Evolutionary conservation across 2,329 filamentous ascomycete genomes (phyloP).

Genomic region (Curvularia hawaiiensis): DNA sequence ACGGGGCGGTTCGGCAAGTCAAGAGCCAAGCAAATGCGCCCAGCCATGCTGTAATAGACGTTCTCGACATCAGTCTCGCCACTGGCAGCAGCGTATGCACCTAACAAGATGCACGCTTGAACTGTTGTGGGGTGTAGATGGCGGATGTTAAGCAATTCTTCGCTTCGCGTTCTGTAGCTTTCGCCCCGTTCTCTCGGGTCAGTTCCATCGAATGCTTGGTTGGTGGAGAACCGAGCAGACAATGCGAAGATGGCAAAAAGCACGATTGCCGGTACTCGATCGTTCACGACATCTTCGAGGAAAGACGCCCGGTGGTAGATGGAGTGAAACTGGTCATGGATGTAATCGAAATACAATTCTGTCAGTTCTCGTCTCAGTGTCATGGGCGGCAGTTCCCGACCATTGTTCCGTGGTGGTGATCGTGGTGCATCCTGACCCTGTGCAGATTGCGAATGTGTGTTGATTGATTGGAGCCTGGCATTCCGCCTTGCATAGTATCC

Average conservation of each 20-base stretch:
- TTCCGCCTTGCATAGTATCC: slow-evolving; percentile 32
- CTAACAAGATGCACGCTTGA: slow-evolving; percentile 28
- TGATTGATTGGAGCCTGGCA: slow-evolving; percentile 21
- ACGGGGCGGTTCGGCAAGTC: slow-evolving; percentile 29
- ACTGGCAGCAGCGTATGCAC: slow-evolving; percentile 30
- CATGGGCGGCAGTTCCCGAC: slow-evolving; percentile 20
- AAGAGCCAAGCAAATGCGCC: slow-evolving; percentile 29
- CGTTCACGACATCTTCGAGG: slow-evolving; percentile 22
- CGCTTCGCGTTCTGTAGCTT: slow-evolving; percentile 23
- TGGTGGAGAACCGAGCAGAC: slow-evolving; percentile 26
- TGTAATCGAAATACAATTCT: slow-evolving; percentile 32
- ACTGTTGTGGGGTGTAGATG: slow-evolving; percentile 23
- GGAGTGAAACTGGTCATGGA: slow-evolving; percentile 33
- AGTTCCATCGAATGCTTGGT: slow-evolving; percentile 18
- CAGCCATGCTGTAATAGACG: slow-evolving; percentile 30
- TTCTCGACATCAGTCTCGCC: slow-evolving; percentile 34
- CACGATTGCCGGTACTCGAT: slow-evolving; percentile 24
- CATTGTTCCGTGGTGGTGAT: slow-evolving; percentile 8
- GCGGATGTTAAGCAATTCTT: slow-evolving; percentile 27
- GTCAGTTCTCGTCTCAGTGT: slow-evolving; percentile 24
- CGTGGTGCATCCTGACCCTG: slow-evolving; percentile 5
- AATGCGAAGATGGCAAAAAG: slow-evolving; percentile 30
- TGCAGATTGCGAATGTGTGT: slow-evolving; percentile 8
- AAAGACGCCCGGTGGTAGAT: slow-evolving; percentile 31
- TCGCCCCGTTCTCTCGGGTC: slow-evolving; percentile 27